Base-by-base conservation (phyloP, 179 eudicot species). In the Spinacia oleracea region DNA sequence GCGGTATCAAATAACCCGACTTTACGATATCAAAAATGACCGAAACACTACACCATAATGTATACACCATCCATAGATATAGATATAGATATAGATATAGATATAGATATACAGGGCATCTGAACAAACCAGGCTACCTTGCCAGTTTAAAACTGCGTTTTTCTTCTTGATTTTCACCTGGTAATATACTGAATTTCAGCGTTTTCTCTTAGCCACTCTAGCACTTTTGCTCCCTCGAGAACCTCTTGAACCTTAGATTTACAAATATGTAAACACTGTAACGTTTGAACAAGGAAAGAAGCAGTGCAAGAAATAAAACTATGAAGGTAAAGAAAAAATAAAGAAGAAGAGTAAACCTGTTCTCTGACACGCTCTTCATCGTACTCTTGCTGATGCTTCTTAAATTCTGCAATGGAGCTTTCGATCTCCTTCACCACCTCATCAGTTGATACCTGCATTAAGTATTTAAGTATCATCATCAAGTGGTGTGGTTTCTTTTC, bases 221-320 rank as follows among this genome's bases (percentile, higher is more conserved):
- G 97, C 74, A 95, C 98, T 87, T 95, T 95, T 71, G 92, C 97
- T 81, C 97, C 98, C 83, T 90, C 97, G 50, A 95, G 87, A 71
- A 91, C 87, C 84, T 90, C 97, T 89, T 94, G 88, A 78, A 93
- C 98, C 98, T 94, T 59, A 16, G 60, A 15, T 79, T 62, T 42
- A 12, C 21, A 43, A 43, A 68, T 53, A 29, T 1, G n/a, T 50
- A 63, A 20, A 5, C 35, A 16, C 10, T 38, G 25, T 38, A 53
- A 71, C 12, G 71, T 34, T 7, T 70, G 25, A 72, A 9, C 18
- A 72, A 32, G 63, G 9, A 45, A 72, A 31, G 15, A 10, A 21
- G 0, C 20, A 50, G 15, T 16, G 16, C 16, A 32, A 32, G 40
- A 72, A 8, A 48, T 53, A 48, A 38, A 18, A 59, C 3, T 42